phyloP scores from a whole-genome alignment of 371 early-diverging fungal genomes.

The Apophysomyces ossiformis region DNA sequence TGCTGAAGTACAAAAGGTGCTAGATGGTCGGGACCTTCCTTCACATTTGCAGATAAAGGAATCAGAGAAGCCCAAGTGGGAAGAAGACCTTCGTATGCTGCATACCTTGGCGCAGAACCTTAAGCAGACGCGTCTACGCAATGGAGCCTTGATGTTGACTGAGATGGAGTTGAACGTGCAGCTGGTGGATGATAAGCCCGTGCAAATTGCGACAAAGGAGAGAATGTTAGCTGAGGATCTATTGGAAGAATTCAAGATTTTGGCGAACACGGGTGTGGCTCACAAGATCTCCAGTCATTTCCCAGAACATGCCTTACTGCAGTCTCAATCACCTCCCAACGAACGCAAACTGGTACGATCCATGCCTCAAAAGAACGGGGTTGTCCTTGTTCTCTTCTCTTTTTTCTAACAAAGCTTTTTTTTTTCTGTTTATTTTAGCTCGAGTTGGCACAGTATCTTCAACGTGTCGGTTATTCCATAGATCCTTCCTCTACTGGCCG shows the following conservation, averaged over 20 bases:
- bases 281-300: slow-evolving; percentile 79
- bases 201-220: slow-evolving; percentile 61
- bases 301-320: slow-evolving; percentile 87
- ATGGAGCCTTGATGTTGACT: slow-evolving; percentile 26
- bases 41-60: slow-evolving; percentile 18
- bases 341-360: slow-evolving; percentile 43
- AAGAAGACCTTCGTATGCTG: slow-evolving; percentile 95
- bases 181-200: slow-evolving; percentile 41
- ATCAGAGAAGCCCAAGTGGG: slow-evolving; percentile 71
- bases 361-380: too few species aligned
- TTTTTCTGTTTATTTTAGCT: slow-evolving; percentile 16
- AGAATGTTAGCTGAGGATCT: slow-evolving; percentile 89
- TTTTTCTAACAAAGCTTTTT: not conserved
- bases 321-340: slow-evolving; percentile 69
- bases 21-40: slow-evolving; percentile 57
- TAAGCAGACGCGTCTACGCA: slow-evolving; percentile 18
- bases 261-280: slow-evolving; percentile 93
- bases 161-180: slow-evolving; percentile 17
- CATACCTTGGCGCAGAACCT: slow-evolving; percentile 86
- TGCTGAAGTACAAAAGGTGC: slow-evolving; percentile 82
- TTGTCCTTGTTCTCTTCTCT: too few species aligned
- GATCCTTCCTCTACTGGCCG: slow-evolving; percentile 53
- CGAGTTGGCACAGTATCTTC: slow-evolving; percentile 62
- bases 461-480: slow-evolving; percentile 53
- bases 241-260: slow-evolving; percentile 93